phyloP scores from a whole-genome alignment of 176 grass and related monocot genomes.

The Avena eriantha region DNA sequence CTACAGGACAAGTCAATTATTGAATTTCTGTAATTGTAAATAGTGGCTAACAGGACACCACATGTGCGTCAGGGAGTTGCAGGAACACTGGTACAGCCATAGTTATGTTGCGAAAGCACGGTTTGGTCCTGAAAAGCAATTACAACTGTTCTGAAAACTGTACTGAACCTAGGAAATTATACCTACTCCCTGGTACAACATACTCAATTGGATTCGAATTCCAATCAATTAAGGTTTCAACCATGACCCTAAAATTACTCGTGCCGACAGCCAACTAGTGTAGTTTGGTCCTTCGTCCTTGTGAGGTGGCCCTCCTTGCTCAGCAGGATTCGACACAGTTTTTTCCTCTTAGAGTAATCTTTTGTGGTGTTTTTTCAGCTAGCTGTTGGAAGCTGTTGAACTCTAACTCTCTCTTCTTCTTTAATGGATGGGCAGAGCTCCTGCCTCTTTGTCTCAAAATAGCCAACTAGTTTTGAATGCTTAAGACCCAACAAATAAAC shows the following conservation, averaged over 20 bases:
- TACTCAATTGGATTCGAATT: background rate
- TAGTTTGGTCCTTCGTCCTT: background rate
- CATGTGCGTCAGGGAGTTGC: background rate
- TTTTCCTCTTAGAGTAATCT: too few relatives aligned
- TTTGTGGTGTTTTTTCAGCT: too few relatives aligned
- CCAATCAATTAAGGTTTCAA: background rate
- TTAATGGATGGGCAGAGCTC: too few relatives aligned
- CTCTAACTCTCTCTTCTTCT: too few relatives aligned
- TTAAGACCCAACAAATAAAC: background rate
- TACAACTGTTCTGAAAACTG: background rate
- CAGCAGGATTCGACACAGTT: too few relatives aligned
- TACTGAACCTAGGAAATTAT: background rate
- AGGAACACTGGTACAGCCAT: slow-evolving; percentile 4
- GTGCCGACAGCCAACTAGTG: background rate
- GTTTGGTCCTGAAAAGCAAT: background rate
- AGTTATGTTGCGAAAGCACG: slow-evolving; percentile 13
- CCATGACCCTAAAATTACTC: background rate
- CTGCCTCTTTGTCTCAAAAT: too few relatives aligned
- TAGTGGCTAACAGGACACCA: slow-evolving; percentile 2
- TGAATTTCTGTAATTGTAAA: background rate
- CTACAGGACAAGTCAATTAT: background rate
- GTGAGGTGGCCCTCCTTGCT: too few relatives aligned
- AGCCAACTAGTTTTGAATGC: too few relatives aligned
- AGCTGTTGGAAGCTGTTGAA: too few relatives aligned
- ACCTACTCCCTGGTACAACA: background rate